phyloP scores from a whole-genome alignment of 306 rosid species.

The Vachellia collinsii region DNA sequence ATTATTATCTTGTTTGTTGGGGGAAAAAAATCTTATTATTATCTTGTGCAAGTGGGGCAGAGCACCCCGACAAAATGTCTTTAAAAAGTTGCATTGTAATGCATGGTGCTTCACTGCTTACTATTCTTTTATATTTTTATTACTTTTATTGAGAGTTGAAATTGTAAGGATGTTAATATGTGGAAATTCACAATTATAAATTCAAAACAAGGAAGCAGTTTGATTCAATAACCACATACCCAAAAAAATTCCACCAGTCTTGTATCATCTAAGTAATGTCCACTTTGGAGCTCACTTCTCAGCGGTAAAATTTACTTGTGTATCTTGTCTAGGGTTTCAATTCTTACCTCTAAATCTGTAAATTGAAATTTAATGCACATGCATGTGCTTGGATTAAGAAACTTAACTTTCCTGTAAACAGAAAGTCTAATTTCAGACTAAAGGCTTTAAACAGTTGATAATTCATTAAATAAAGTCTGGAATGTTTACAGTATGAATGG shows the following conservation, averaged over 20 bases:
- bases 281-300: background rate
- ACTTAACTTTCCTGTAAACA: background rate
- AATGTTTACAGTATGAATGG: background rate
- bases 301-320: background rate
- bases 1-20: constrained; percentile 1
- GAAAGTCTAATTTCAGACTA: background rate
- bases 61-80: constrained; percentile 29
- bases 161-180: background rate
- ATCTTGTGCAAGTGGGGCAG: constrained; percentile 20
- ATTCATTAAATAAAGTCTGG: background rate
- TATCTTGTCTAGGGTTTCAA: background rate
- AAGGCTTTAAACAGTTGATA: background rate
- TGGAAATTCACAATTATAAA: background rate
- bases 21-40: background rate
- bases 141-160: background rate
- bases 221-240: background rate
- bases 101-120: background rate
- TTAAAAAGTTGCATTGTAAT: constrained; percentile 13
- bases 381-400: background rate
- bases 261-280: background rate
- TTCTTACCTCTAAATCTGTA: background rate
- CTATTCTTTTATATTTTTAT: background rate
- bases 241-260: background rate
- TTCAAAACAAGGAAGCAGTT: background rate
- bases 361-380: background rate